These are phyloP conservation scores for Aquilaria sinensis DNA, from an alignment of 345 rosid species.

Conservation along the genomic window DNA sequence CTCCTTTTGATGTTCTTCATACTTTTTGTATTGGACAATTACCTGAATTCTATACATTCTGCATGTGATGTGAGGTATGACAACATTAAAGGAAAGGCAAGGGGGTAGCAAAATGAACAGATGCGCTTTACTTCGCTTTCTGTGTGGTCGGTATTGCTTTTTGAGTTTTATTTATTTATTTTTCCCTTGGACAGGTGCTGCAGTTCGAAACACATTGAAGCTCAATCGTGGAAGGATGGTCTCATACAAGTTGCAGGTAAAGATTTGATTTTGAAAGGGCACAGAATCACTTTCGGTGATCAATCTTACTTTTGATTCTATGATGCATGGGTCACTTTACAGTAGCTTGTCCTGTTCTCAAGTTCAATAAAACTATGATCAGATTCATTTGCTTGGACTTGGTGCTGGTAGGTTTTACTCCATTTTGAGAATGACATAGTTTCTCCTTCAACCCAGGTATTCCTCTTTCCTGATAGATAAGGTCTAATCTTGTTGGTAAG, in stretches of 20 bases:
- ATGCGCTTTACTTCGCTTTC: no score
- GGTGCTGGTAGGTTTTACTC: slow-evolving; percentile 12
- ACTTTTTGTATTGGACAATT: no score
- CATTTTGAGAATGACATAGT: background rate
- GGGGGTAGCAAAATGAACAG: no score
- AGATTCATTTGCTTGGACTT: background rate
- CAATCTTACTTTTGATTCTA: slow-evolving; percentile 1
- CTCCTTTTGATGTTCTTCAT: no score
- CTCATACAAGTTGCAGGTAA: slow-evolving; percentile 1
- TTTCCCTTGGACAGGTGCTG: no score
- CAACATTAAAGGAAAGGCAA: no score
- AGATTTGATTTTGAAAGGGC: slow-evolving; percentile 2
- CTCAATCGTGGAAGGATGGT: background rate
- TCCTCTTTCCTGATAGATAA: background rate
- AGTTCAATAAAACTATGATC: background rate
- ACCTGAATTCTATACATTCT: no score
- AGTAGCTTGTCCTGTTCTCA: background rate
- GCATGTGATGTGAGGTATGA: no score
- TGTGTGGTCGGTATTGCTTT: no score
- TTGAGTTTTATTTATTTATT: no score
- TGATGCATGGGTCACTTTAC: background rate
- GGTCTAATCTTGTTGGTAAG: slow-evolving; percentile 8
- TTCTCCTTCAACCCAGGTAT: slow-evolving; percentile 8
- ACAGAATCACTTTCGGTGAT: background rate
- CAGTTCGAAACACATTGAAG: no score